Conservation (phyloP, 169 alveolate species). For the Cryptosporidium ubiquitum region DNA sequence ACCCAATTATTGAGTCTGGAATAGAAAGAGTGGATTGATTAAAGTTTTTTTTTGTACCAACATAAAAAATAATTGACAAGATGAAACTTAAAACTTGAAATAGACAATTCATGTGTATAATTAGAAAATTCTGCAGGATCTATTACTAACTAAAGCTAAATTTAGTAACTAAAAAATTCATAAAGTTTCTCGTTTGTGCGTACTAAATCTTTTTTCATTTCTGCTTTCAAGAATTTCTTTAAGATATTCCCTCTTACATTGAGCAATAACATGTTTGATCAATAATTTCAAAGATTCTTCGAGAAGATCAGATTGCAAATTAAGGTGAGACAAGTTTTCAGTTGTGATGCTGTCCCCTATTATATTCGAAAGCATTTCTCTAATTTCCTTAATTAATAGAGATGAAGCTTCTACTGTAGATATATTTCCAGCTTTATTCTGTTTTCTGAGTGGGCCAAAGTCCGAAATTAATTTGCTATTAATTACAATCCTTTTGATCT, state of each 20-base stretch:
- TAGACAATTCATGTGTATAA: neutral
- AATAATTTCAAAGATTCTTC: conserved; percentile 23
- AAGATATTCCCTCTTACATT: conserved; percentile 58
- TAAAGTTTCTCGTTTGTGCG: neutral
- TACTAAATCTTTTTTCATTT: conserved; percentile 38
- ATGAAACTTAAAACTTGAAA: neutral
- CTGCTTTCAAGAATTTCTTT: conserved; percentile 31
- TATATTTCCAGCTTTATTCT: conserved; percentile 48
- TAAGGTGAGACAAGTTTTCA: neutral
- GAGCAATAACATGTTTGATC: conserved; percentile 45
- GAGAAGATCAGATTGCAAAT: neutral
- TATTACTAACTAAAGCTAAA: neutral
- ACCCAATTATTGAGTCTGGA: conserved; percentile 64
- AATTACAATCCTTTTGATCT: conserved; percentile 38
- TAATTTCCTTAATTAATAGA: conserved; percentile 17
- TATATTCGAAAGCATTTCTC: neutral
- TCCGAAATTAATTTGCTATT: conserved; percentile 49
- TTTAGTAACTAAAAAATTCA: neutral
- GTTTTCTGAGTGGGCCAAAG: conserved; percentile 69
- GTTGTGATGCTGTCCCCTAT: neutral
- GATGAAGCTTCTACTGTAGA: conserved; percentile 66
- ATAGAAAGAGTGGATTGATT: conserved; percentile 61
- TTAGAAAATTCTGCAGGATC: neutral
- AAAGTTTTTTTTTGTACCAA: neutral
- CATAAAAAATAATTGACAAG: no score